Evolutionary conservation across 352 stramenopile genomes (phyloP), one percentile per base, ranked within the genome.

Genomic region (Phytophthora rubi): DNA sequence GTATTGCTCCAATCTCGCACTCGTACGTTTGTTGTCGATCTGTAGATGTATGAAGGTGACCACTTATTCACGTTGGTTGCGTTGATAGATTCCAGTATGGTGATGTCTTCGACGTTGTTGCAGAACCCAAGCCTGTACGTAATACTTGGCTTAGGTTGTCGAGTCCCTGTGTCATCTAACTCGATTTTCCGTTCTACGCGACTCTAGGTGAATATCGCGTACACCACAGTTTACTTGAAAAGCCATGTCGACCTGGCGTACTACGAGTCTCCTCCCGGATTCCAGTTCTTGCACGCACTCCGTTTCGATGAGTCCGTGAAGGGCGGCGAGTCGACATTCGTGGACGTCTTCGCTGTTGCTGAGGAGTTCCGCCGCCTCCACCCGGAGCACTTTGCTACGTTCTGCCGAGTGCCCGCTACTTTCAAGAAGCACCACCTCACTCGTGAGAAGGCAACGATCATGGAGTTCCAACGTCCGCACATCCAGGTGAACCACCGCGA

Each of bases 211-310:
- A 99, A 99, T 73, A 97, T 98, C 48, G 97, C 97, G 18, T 99
- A 98, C 77, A 98, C 95, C 39, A 93, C 85, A 8, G 68, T 90
- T 37, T 83, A 85, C 26, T 73, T 99, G 32, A 93, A 95, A 69
- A 95, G 93, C 55, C 97, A 99, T 77, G 81, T 98, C 75, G 97
- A 99, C 75, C 79, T 99, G 61, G 89, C 92, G 6, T 99, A 99
- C 79, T 99, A 98, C 76, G 97, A 99, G 80, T 98, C 92, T 5
- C 93, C 94, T n/a, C 97, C 97, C 10, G 96, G 96, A 23, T 75
- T 99, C 35, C 97, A 99, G 80, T 82, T 99, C 21, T 75, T 99
- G 39, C 95, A 99, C 73, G 98, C 95, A 54, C 68, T 98, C 6
- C 79, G 77, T 52, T 97, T 97, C 49, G 91, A 97, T 56, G 67